Evolutionary conservation across 768 basidiomycete genomes (phyloP).

Genomic region (Arthromyces matolae): DNA sequence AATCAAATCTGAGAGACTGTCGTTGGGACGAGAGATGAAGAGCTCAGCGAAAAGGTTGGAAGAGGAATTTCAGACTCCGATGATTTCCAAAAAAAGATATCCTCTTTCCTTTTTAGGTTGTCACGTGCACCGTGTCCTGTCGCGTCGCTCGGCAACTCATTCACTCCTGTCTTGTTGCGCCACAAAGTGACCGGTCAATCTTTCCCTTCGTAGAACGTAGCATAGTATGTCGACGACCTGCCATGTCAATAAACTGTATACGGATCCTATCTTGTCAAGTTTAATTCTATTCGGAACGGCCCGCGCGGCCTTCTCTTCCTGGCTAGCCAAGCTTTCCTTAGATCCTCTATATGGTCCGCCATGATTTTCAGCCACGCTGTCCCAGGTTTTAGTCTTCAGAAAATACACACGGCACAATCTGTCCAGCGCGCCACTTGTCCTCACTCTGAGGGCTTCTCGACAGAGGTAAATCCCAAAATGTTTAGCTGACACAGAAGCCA

Average conservation of each 20-base stretch:
- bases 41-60: constrained; percentile 9
- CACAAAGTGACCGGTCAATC: constrained; percentile 26
- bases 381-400: background rate
- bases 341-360: constrained; percentile 8
- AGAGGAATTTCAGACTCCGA: constrained; percentile 24
- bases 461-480: constrained; percentile 16
- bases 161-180: constrained; percentile 19
- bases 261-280: constrained; percentile 15
- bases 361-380: background rate
- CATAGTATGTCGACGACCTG: constrained; percentile 5
- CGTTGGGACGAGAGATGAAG: constrained; percentile 13
- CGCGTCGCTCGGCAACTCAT: constrained; percentile 19
- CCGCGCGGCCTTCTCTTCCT: constrained; percentile 16
- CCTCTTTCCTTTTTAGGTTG: constrained; percentile 19
- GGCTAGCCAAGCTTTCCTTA: constrained; percentile 5
- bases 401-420: constrained; percentile 6
- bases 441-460: background rate
- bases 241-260: constrained; percentile 9
- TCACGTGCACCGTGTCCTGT: constrained; percentile 18
- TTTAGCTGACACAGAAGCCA: constrained; percentile 15
- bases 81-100: constrained; percentile 19
- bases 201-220: constrained; percentile 7
- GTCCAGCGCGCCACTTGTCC: constrained; percentile 13
- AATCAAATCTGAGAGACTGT: constrained; percentile 34
- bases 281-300: constrained; percentile 16